Evolutionary conservation across 345 rosid species (phyloP), one percentile per base, ranked within the genome.

Genomic region (Camelina hispida): DNA sequence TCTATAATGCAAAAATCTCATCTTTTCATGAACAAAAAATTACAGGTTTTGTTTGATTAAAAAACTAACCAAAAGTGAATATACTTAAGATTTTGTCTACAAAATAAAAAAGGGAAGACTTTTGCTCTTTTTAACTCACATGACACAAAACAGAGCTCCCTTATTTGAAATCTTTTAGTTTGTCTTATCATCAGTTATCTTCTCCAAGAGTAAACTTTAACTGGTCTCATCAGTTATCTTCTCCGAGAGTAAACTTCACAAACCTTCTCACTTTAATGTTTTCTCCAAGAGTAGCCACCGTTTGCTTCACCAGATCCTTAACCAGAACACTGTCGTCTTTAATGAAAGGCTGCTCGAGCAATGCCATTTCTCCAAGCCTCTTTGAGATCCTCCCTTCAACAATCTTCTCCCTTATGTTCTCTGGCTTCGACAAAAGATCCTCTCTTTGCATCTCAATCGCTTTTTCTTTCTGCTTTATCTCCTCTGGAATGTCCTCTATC

Each of bases 381-480:
- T 89, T 94, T 9, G 91, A 78, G 78, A 91, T 72, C 72, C 97
- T 86, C 6, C 98, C 99, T 59, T 92, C 97, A 1, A 95, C 93
- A 1, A 95, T 89, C 78, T 74, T 88, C 86, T 92, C 97, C 80
- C 84, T 83, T 63, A 91, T 90, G 85, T 90, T 87, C 84, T 87
- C 97, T 2, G 97, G 99, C 80, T 95, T 95, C 3, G 89, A 89
- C 72, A 75, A 63, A 23, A 95, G 86, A 73, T 95, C 99, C 68
- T 95, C 99, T 72, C 93, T 82, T 84, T 92, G 99, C 96, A 89
- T 89, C 84, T 90, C 99, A 0, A 95, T 78, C 80, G 87, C 97
- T 68, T 83, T 92, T 66, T 95, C 99, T 82, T 87, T 88, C 50
- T 67, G 76, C 81, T 80, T 57, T 12, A 83, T 68, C 64, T 73